A percentile compares a stretch with the other conserved stretches of the same genome.
phyloP scores from a whole-genome alignment of 345 rosid species.

The Cardamine chenopodiifolia region DNA sequence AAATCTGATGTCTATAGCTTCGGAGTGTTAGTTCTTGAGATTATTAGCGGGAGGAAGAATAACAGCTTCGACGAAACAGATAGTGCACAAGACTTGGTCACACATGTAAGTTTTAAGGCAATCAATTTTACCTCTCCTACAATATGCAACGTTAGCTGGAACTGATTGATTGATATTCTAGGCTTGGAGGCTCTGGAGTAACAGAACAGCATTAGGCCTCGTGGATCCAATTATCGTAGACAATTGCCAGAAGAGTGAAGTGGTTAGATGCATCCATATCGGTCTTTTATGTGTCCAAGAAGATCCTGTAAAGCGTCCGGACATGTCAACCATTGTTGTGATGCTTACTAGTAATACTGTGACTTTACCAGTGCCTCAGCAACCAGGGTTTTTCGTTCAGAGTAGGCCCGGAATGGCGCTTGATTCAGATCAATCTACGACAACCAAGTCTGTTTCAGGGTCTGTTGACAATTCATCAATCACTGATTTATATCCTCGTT shows the following conservation, averaged over 20 bases:
- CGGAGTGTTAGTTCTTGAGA: slow-evolving; percentile 43
- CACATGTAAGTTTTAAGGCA: slow-evolving; percentile 41
- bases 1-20: slow-evolving; percentile 48
- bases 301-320: slow-evolving; percentile 59
- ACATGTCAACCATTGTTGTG: slow-evolving; percentile 48
- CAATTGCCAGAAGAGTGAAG: slow-evolving; percentile 46
- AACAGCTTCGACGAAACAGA: slow-evolving; percentile 31
- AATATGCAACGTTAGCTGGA: too few species aligned
- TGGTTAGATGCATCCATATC: slow-evolving; percentile 56
- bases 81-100: slow-evolving; percentile 29
- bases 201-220: slow-evolving; percentile 48
- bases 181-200: slow-evolving; percentile 67
- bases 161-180: slow-evolving; percentile 34
- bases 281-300: slow-evolving; percentile 69
- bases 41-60: slow-evolving; percentile 38
- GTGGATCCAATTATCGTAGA: slow-evolving; percentile 49
- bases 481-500: slow-evolving; percentile 54
- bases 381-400: slow-evolving; percentile 49
- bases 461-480: slow-evolving; percentile 52
- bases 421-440: slow-evolving; percentile 9
- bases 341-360: slow-evolving; percentile 49
- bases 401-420: slow-evolving; percentile 27
- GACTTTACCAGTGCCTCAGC: slow-evolving; percentile 44
- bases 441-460: slow-evolving; percentile 5
- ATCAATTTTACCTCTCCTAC: too few species aligned